phyloP scores from a whole-genome alignment of 2,329 filamentous ascomycete species.

The Aspergillus sp. region DNA sequence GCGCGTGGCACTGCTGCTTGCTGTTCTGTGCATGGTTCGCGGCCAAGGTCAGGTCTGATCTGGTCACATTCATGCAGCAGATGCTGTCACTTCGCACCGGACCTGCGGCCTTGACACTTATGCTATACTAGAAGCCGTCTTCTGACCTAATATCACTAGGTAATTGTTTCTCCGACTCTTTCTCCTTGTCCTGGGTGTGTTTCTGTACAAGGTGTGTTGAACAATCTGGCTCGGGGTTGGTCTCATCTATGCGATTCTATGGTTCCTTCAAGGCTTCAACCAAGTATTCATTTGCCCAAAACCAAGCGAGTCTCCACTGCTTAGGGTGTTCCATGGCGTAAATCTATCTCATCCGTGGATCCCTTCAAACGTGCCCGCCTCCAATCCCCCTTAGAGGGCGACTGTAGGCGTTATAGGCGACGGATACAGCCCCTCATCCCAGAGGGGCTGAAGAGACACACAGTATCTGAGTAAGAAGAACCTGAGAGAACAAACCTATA shows the following conservation, averaged over 20 bases:
- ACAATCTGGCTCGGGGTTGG: neutral
- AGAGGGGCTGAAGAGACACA: neutral
- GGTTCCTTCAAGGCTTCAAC: neutral
- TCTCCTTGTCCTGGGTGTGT: neutral
- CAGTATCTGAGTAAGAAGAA: neutral
- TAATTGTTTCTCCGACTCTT: neutral
- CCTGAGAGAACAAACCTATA: neutral
- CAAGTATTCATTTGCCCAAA: constrained; percentile 2
- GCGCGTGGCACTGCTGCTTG: neutral
- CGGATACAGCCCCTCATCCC: neutral
- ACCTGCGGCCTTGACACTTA: neutral
- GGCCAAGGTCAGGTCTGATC: constrained; percentile 7
- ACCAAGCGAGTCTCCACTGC: constrained; percentile 2
- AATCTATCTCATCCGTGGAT: constrained; percentile 5
- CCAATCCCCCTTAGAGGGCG: neutral
- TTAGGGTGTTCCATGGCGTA: neutral
- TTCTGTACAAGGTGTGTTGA: neutral
- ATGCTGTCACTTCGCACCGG: neutral
- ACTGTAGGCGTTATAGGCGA: neutral
- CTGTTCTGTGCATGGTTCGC: neutral
- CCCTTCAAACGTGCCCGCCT: constrained; percentile 7
- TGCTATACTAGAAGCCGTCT: constrained; percentile 3
- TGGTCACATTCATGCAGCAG: constrained; percentile 6
- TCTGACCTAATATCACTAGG: constrained; percentile 1
- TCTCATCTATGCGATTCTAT: neutral